Evolutionary conservation across 2,329 filamentous ascomycete species (phyloP), one percentile per base, ranked within the genome.

Genomic region (Clarireedia monteithiana): DNA sequence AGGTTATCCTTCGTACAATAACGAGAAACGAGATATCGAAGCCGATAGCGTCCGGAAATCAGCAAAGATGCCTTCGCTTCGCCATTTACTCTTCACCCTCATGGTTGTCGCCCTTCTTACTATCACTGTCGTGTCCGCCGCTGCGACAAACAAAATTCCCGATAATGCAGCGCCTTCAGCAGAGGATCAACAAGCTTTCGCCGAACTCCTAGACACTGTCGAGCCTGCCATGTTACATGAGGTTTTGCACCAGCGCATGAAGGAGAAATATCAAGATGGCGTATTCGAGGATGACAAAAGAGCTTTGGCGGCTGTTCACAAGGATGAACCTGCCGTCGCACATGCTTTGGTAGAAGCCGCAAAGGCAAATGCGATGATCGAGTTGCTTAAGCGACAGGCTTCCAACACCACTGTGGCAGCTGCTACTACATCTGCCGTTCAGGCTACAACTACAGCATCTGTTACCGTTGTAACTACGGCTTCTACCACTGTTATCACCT

Each of bases 241-340:
- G 48, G 80, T 87, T 53, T 75, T 91, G 34, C 83, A 88, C 68
- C 74, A 77, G 59, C 78, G 84, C 64, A 74, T 84, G 53, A 78
- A 81, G 47, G 76, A 78, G 48, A 80, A 81, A 66, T 89, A 84
- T 71, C 79, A 83, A 67, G 80, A 88, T 66, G 86, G 85, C 57
- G 77, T 88, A 55, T 88, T 84, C 68, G 77, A 80, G 60, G 81
- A 82, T 60, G 85, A 87, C 65, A 77, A 76, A 62, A 74, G 77
- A 10, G 84, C 84, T 26, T 75, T 87, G 54, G 80, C 86, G 68
- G 81, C 78, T 36, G 76, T 87, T 27, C 79, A 83, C 70, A 73
- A 75, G 45, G 77, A 79, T 60, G 78, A 88, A 66, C 78, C 82
- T 23, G 75, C 78, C 39, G 74, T 88, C 39, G 84, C 84, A 17